Base-by-base conservation (phyloP, 345 rosid genomes). In the Populus pruinosa region DNA sequence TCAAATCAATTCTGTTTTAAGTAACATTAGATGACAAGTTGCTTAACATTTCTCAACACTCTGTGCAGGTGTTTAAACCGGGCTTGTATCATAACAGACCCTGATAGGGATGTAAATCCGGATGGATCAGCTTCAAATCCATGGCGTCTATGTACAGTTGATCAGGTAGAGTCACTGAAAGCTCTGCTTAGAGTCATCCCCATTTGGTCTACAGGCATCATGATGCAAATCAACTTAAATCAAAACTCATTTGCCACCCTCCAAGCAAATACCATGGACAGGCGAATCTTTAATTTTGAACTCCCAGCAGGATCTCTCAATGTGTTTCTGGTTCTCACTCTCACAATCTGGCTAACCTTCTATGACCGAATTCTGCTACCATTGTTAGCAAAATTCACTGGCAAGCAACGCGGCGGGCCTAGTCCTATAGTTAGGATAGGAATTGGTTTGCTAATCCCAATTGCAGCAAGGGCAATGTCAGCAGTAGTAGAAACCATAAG, bases 101-200 rank as follows among this genome's bases (percentile, higher is more conserved):
- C 59, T 20, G 59, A 53, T 53, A 53, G 1, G n/a, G 59, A 53
- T 53, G 59, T 53, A 20, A 53, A 53, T 53, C 59, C 8, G 6
- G 23, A 53, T 2, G 23, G 59, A 3, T 53, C 59, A 53, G 59
- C 59, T 53, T 53, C 59, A 2, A 81, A 83, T 61, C 65, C 71
- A 18, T 88, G 91, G 90, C 79, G 77, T 10, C 71, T 88, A 16
- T 87, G 90, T 47, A 85, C 85, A 29, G 20, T 87, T 62, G 81
- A 80, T 50, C 83, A 85, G 73, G 88, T 88, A 49, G 91, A 88
- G 75, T 73, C 71, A 31, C 43, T 88, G 5, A 88, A 88, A 67
- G 67, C 82, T 80, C 64, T 87, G 33, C 9, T 85, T 16, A 78
- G 78, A 23, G 67, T 88, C 69, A 41, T 82, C 11, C 91, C 91